Evolutionary conservation across 192 early-diverging fungal genomes (phyloP), one percentile per base, ranked within the genome.

Genomic region (Umbelopsis vinacea): DNA sequence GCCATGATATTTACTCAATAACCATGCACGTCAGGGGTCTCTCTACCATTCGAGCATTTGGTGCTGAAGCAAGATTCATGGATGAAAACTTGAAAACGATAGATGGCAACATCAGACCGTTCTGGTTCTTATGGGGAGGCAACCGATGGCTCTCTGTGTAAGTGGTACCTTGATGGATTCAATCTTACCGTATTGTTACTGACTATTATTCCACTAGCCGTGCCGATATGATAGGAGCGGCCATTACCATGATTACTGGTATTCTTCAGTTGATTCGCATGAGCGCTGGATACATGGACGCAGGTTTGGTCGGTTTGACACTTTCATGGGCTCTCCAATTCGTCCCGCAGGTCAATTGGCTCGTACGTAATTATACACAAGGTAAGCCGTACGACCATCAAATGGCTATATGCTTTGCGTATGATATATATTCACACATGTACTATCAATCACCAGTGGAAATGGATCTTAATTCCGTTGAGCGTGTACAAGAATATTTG

Each of bases 401-500:
- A 29, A 29, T 29, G 29, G 1, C 3, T 68, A 24, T 43, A 22
- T 9, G 12, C 15, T 43, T 11, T 8, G 12, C 11, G 12, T 7
- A 67, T 6, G 21, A 12, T 8, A 45, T 37, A 33, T 29, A 35
- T 8, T 19, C 6, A 6, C 8, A 38, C 11, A 68, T 12, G 0
- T 68, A 21, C 22, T 23, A 2, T 5, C 6, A 23, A 12, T 17
- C 3, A 29, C 24, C n/a, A 68, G 89, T 95, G 76, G 95, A 96
- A 71, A 92, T 95, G 87, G 87, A 84, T 71, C 86, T 96, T 82
- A 93, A 93, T 46, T 82, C 91, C 0, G 91, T 95, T 8, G 94
- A 98, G 81, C 86, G 94, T 4, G 83, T 96, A 38, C 81, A 87
- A 71, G 93, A 96, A 78, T 98, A 95, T 70, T 54, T 91, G 26